A percentile compares a stretch with the other conserved stretches of the same genome.
phyloP scores from a whole-genome alignment of 2,329 filamentous ascomycete species.

The Cytospora mali region DNA sequence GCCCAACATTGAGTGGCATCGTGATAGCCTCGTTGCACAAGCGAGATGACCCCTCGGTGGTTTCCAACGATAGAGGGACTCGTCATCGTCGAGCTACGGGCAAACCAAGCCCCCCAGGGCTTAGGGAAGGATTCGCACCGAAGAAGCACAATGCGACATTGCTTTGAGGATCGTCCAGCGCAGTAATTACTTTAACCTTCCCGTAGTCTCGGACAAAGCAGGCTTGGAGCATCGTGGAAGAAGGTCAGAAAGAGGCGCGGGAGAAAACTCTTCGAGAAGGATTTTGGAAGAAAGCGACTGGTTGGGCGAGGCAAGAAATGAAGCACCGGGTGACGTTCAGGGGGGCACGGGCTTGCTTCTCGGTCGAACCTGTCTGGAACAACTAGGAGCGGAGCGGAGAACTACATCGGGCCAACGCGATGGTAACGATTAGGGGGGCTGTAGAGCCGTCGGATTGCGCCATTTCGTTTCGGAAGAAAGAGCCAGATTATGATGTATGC shows the following conservation, averaged over 20 bases:
- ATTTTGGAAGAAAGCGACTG: constrained; percentile 5
- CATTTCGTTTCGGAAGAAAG: not conserved
- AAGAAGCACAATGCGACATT: constrained; percentile 16
- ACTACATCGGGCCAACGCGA: not conserved
- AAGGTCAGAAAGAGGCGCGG: constrained; percentile 13
- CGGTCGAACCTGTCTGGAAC: not conserved
- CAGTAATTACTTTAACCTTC: no score
- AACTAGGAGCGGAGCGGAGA: not conserved
- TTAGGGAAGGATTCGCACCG: constrained; percentile 1
- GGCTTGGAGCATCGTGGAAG: constrained; percentile 10
- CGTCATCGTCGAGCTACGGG: constrained; percentile 9
- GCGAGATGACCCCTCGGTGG: constrained; percentile 7
- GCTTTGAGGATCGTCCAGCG: not conserved
- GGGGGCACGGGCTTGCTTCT: not conserved
- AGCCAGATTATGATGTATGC: no score
- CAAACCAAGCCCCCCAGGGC: constrained; percentile 9
- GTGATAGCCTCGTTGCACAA: constrained; percentile 2
- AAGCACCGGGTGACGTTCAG: constrained; percentile 7
- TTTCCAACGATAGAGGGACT: constrained; percentile 11
- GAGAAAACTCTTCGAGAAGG: not conserved
- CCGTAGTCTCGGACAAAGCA: constrained; percentile 5
- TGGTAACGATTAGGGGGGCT: not conserved
- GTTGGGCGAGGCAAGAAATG: constrained; percentile 17
- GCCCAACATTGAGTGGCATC: not conserved
- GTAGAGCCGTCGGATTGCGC: not conserved